Conservation (phyloP, 345 rosid genomes). For the Populus euphratica region DNA sequence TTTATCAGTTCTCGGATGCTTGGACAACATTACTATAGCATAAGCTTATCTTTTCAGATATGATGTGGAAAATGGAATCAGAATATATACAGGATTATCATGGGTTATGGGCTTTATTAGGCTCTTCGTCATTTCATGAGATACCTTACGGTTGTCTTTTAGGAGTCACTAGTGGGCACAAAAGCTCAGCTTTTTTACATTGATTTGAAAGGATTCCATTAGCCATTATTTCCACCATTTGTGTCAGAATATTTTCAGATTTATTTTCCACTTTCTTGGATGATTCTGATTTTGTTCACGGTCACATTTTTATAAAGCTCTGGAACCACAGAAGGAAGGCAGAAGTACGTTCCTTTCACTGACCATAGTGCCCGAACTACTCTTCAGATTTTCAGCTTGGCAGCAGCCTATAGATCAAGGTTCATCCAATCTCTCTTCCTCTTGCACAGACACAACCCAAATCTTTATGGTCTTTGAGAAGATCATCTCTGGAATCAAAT, state of each 20-base stretch:
- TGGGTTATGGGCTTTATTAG: not conserved
- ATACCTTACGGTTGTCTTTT: not conserved
- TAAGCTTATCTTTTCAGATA: not conserved
- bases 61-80: not conserved
- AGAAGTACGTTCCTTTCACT: slow-evolving; percentile 84
- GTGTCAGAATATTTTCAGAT: not conserved
- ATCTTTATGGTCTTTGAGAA: not conserved
- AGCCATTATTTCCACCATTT: not conserved
- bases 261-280: not conserved
- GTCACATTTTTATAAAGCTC: slow-evolving; percentile 43
- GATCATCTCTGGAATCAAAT: no score
- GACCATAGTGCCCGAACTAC: slow-evolving; percentile 70
- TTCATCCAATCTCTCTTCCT: not conserved
- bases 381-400: slow-evolving; percentile 66
- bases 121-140: not conserved
- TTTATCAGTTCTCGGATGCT: not conserved
- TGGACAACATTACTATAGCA: not conserved
- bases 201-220: not conserved
- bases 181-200: not conserved
- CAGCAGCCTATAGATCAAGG: slow-evolving; percentile 96
- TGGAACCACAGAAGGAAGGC: slow-evolving; percentile 92
- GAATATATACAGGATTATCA: not conserved
- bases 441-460: not conserved
- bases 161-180: not conserved
- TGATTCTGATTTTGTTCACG: not conserved